Base-by-base conservation (phyloP, 345 rosid genomes). In the Eucalyptus viminalis region DNA sequence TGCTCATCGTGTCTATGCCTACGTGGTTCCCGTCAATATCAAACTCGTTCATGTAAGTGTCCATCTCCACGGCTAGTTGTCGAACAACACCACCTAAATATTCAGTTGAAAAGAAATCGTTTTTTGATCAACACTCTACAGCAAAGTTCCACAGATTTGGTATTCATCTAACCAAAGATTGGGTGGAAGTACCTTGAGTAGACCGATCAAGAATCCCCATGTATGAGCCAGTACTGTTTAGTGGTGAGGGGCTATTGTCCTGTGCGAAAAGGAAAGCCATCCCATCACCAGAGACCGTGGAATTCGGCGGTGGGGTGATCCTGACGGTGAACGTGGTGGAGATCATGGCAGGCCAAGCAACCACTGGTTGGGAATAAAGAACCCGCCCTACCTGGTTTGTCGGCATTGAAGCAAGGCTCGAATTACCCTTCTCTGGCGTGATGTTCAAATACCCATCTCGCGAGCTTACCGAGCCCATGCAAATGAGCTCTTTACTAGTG, bases 11-110 rank as follows among this genome's bases (percentile, higher is more conserved):
- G 87, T 89, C 92, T 37, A 93, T 87, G 29, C 92, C 94, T 8
- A 91, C 49, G 21, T 91, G 94, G 88, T 93, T 94, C 11, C 24
- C 92, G 10, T 94, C 92, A 9, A 87, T 89, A 91, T 92, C 93
- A 31, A 91, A 92, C 49, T 91, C 92, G 11, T 92, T 93, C 90
- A 83, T 88, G 87, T 89, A 93, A 37, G 95, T 91, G 91, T 94
- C 93, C 14, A 93, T 86, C 90, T 92, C 94, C 54, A 92, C 91
- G 4, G 92, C 94, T 87, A 91, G 51, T 76, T 92, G 93, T 34
- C n/a, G 72, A 54, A 91, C 90, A 27, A 85, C 40, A 3, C 92
- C 91, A 83, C 86, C 93, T 92, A 86, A 45, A 85, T n/a, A 19
- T 49, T 69, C 62, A 22, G 16, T 56, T 8, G 16, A 43, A 80